Evolutionary conservation across 2,329 filamentous ascomycete genomes (phyloP).

Genomic region (Aspergillus sp.): DNA sequence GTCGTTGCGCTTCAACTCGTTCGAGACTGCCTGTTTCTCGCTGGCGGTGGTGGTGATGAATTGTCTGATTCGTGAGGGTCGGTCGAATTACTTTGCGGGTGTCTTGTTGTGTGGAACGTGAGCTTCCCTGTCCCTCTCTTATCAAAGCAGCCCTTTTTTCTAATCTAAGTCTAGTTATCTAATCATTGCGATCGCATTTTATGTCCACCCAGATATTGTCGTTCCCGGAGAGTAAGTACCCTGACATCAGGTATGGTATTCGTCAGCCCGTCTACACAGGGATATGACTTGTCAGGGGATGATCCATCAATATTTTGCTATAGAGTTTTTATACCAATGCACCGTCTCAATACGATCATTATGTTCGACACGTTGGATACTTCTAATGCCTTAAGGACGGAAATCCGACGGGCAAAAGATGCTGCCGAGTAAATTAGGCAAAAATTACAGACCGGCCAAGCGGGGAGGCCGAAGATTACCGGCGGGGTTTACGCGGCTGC

Average conservation of each 20-base stretch:
- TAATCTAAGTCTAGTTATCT: constrained; percentile 18
- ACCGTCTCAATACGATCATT: no score
- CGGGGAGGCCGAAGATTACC: not conserved
- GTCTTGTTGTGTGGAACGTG: constrained; percentile 23
- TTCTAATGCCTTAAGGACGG: not conserved
- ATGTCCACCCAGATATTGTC: constrained; percentile 18
- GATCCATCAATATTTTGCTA: not conserved
- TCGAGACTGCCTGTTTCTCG: constrained; percentile 23
- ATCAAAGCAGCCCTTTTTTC: not conserved
- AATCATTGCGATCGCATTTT: constrained; percentile 23
- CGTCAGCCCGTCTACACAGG: not conserved
- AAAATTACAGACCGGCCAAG: not conserved
- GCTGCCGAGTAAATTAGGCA: not conserved
- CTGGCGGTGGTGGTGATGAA: constrained; percentile 25
- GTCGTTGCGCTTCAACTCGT: constrained; percentile 29
- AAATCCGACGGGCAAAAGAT: not conserved
- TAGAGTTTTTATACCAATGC: not conserved
- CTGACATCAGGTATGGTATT: not conserved
- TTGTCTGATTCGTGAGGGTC: constrained; percentile 22
- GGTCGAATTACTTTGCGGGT: constrained; percentile 24
- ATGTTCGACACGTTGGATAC: no score
- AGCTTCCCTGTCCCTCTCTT: constrained; percentile 1
- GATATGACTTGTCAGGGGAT: not conserved
- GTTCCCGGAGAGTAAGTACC: not conserved
- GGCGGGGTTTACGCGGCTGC: not conserved